Evolutionary conservation across 2,329 filamentous ascomycete species (phyloP).

Genomic region (Trichoderma sp.): DNA sequence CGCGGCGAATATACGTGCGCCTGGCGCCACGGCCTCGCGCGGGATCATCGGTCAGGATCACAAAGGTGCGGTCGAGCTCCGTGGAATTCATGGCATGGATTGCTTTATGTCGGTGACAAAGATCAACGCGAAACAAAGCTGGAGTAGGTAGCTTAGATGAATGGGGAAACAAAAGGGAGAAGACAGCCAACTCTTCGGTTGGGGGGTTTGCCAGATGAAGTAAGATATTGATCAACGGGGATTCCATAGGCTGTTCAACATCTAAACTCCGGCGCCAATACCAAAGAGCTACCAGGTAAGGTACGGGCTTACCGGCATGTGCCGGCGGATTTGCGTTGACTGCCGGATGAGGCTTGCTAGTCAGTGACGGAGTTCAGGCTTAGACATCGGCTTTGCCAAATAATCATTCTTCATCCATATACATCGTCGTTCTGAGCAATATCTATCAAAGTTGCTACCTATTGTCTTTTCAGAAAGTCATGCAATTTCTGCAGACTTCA

Average conservation of each 20-base stretch:
- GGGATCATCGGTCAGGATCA: conserved; percentile 20
- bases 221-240: neutral
- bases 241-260: neutral
- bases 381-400: no score
- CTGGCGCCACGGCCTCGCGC: conserved; percentile 5
- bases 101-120: neutral
- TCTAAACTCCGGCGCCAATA: conserved; percentile 12
- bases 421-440: no score
- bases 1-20: conserved; percentile 21
- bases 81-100: neutral
- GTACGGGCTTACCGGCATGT: neutral
- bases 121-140: no score
- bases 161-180: neutral
- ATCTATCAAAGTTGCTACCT: no score
- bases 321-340: neutral
- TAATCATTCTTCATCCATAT: no score
- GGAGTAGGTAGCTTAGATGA: neutral
- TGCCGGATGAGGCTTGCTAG: no score
- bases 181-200: neutral
- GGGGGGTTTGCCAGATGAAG: neutral
- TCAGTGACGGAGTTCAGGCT: no score
- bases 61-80: conserved; percentile 12
- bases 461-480: no score
- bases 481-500: no score
- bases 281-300: no score